These are phyloP conservation scores for Bruguiera parviflora DNA, from an alignment of 345 rosid species.

Conservation along the genomic window DNA sequence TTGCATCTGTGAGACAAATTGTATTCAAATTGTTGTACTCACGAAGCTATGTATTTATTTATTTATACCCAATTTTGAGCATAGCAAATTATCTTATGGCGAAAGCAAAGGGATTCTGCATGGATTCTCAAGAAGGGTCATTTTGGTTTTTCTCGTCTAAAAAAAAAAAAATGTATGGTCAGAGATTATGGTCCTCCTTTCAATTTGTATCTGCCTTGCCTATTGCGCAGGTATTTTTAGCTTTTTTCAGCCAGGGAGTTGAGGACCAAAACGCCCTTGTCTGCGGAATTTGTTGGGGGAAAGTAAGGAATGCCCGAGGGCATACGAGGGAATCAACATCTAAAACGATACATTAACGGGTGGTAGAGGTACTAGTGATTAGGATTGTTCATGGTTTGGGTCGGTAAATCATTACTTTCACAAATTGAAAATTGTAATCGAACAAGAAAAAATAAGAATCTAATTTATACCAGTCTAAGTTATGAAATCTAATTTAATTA, in stretches of 20 bases:
- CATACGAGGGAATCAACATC: not conserved
- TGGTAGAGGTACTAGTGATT: not conserved
- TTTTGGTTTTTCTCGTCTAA: not conserved
- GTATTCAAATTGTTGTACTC: not conserved
- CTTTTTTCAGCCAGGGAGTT: not conserved
- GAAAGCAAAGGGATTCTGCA: slow-evolving; percentile 38
- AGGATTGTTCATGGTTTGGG: not conserved
- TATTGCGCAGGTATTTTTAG: not conserved
- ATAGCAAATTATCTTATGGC: slow-evolving; percentile 31
- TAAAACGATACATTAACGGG: not conserved
- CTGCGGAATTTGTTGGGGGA: not conserved
- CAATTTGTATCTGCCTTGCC: no score
- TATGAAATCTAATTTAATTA: no score
- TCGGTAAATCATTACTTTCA: no score
- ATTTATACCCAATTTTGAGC: not conserved
- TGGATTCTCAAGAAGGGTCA: slow-evolving; percentile 15
- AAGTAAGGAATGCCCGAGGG: not conserved
- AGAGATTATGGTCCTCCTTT: not conserved
- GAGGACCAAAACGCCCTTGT: not conserved
- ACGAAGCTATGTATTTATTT: not conserved
- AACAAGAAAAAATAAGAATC: no score
- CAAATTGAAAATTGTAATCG: no score
- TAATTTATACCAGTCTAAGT: no score
- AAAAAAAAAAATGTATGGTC: not conserved
- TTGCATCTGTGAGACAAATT: slow-evolving; percentile 9